Conservation (phyloP, 23 red algal genomes). For the Gracilariopsis chorda region DNA sequence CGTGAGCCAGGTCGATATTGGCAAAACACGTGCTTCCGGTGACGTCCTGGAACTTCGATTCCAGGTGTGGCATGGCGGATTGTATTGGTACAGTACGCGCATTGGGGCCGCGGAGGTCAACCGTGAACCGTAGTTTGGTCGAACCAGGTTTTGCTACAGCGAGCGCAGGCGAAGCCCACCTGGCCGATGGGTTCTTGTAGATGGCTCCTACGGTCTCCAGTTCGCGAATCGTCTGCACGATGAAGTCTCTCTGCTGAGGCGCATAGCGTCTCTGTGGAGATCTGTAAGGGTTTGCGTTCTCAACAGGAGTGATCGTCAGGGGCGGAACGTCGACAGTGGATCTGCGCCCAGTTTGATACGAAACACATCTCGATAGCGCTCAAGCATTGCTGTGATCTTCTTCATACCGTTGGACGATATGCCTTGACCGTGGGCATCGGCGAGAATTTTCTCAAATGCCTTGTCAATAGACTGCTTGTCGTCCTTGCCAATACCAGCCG, state of each 20-base stretch:
- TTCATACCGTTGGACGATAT: neutral
- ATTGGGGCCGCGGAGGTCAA: constrained; percentile 19
- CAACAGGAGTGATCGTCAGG: neutral
- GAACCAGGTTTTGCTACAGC: constrained; percentile 7
- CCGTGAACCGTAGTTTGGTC: constrained; percentile 22
- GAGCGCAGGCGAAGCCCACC: neutral
- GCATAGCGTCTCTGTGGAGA: neutral
- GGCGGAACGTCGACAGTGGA: neutral
- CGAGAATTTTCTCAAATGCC: neutral
- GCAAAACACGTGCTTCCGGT: constrained; percentile 19
- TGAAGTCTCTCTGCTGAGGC: neutral
- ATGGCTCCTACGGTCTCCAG: constrained; percentile 3
- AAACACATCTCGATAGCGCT: neutral
- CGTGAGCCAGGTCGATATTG: constrained; percentile 19
- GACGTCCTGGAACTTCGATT: neutral
- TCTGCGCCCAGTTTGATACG: constrained; percentile 1
- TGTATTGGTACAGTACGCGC: neutral
- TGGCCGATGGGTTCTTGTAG: neutral
- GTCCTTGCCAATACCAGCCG: neutral
- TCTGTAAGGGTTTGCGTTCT: neutral
- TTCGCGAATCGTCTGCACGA: neutral
- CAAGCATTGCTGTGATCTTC: neutral
- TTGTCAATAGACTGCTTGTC: neutral
- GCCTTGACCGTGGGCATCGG: neutral
- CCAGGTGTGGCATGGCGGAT: constrained; percentile 30